Evolutionary conservation across 148 eudicot species (phyloP).

Genomic region (Arbutus unedo): DNA sequence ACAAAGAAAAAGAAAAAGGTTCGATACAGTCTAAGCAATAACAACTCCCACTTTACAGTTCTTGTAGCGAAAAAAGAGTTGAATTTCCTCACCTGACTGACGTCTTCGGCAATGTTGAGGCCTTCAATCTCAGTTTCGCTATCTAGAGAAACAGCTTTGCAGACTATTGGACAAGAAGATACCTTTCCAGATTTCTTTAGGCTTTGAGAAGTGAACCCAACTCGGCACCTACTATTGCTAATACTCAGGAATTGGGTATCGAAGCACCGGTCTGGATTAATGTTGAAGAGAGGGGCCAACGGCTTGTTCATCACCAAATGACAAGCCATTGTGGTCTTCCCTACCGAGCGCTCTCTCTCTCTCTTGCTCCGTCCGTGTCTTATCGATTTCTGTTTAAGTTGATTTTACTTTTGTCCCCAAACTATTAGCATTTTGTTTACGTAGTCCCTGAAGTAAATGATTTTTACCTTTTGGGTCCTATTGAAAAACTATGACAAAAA

Average conservation of each 20-base stretch:
- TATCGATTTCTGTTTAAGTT: not conserved
- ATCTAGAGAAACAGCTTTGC: constrained; percentile 62
- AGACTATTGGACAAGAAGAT: constrained; percentile 27
- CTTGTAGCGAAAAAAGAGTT: not conserved
- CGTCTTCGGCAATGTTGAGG: constrained; percentile 89
- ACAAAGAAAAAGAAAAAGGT: too few species aligned
- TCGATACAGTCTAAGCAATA: too few species aligned
- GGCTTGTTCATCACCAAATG: constrained; percentile 36
- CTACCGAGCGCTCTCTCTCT: not conserved
- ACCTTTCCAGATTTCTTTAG: constrained; percentile 24
- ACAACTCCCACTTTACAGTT: too few species aligned
- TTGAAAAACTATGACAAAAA: too few species aligned
- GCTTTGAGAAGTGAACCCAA: constrained; percentile 18
- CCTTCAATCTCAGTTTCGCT: constrained; percentile 53
- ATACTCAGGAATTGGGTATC: constrained; percentile 17
- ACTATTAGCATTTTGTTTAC: not conserved
- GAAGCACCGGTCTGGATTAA: constrained; percentile 19
- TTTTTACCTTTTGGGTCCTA: too few species aligned
- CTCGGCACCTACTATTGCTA: not conserved
- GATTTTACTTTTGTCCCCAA: not conserved
- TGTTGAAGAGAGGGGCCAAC: constrained; percentile 26
- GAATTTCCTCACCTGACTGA: constrained; percentile 58
- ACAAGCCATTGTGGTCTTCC: constrained; percentile 43
- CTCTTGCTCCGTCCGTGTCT: not conserved
- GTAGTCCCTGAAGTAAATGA: too few species aligned